Evolutionary conservation across 768 basidiomycete genomes (phyloP).

Genomic region (Lentinula lateritia): DNA sequence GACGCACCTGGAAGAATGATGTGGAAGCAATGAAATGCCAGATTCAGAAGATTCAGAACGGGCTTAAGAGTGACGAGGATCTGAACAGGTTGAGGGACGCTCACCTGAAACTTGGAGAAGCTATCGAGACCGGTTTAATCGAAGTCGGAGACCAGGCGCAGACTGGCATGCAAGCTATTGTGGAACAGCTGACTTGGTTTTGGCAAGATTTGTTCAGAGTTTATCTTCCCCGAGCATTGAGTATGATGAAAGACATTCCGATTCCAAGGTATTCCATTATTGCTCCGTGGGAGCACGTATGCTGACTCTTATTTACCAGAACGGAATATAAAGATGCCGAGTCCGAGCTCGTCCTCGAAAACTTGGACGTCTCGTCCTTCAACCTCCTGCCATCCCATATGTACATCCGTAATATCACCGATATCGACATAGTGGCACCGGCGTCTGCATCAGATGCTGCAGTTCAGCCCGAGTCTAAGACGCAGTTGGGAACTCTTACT

Average conservation of each 20-base stretch:
- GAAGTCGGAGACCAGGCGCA: constrained; percentile 29
- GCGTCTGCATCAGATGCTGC: neutral
- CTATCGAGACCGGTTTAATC: constrained; percentile 39
- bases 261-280: constrained; percentile 51
- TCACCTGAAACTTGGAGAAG: constrained; percentile 39
- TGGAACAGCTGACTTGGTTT: constrained; percentile 68
- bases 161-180: constrained; percentile 41
- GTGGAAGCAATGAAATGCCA: constrained; percentile 42
- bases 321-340: constrained; percentile 68
- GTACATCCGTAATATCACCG: constrained; percentile 68
- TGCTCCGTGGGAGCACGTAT: neutral
- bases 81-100: constrained; percentile 40
- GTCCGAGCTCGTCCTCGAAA: constrained; percentile 70
- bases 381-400: constrained; percentile 64
- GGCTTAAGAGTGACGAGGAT: constrained; percentile 44
- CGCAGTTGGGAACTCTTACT: constrained; percentile 52
- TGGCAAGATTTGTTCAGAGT: constrained; percentile 81
- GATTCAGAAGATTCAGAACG: constrained; percentile 36
- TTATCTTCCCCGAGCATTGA: constrained; percentile 57
- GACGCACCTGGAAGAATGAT: constrained; percentile 46
- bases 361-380: constrained; percentile 64
- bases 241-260: constrained; percentile 53
- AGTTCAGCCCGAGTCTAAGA: neutral
- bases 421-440: constrained; percentile 30
- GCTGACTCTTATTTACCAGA: constrained; percentile 26